Evolutionary conservation across 2,329 filamentous ascomycete species (phyloP).

Genomic region (Talaromyces sp.): DNA sequence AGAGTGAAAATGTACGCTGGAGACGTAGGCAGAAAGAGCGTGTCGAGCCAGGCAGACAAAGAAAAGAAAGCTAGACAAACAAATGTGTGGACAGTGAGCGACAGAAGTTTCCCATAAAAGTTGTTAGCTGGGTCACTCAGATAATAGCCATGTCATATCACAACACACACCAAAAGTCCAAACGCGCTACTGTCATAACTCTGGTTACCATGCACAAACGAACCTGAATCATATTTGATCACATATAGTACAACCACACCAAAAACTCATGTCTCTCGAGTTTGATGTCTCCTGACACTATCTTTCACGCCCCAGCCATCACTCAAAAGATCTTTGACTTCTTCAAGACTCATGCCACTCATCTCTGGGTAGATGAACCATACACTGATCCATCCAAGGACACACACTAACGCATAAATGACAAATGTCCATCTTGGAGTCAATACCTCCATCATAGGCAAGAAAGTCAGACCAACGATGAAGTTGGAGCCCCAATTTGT

Average conservation of each 20-base stretch:
- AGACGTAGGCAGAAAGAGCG: background rate
- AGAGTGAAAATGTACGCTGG: background rate
- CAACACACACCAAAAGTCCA: background rate
- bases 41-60: background rate
- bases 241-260: background rate
- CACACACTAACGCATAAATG: slow-evolving; percentile 71
- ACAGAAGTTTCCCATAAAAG: background rate
- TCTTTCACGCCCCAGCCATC: slow-evolving; percentile 68
- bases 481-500: slow-evolving; percentile 91
- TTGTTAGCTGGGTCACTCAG: background rate
- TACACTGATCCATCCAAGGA: slow-evolving; percentile 62
- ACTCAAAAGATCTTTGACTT: slow-evolving; percentile 68
- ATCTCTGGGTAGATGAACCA: slow-evolving; percentile 84
- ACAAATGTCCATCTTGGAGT: slow-evolving; percentile 75
- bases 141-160: background rate
- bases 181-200: background rate
- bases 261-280: slow-evolving; percentile 18
- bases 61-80: background rate
- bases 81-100: background rate
- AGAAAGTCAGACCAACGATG: slow-evolving; percentile 76
- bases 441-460: slow-evolving; percentile 78
- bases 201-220: background rate
- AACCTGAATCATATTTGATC: background rate
- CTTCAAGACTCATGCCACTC: slow-evolving; percentile 74
- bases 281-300: slow-evolving; percentile 31